Base-by-base conservation (phyloP, 371 early-diverging fungal species). In the Saksenaea vasiformis region DNA sequence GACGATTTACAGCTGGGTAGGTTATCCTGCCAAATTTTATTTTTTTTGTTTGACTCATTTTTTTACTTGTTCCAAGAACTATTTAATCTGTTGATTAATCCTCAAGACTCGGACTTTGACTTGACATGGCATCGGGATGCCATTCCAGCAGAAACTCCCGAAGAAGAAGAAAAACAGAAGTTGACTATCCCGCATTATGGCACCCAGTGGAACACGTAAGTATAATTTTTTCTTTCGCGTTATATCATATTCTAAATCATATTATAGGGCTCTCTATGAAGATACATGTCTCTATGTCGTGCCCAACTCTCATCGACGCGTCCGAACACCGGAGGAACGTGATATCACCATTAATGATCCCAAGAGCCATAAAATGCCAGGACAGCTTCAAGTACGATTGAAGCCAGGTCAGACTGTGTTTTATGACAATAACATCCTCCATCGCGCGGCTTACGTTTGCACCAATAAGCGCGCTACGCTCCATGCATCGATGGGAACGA, bases 401-500 rank as follows among this genome's bases (percentile, higher is more conserved):
- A 78, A 77, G 59, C 78, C 85, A 14, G 85, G 85, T 31, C 83
- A 85, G 67, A 85, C 85, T 8, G 83, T 85, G 14, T 85, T 85
- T 61, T 85, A 85, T 54, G 81, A 85, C 61, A 85, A 81, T 59
- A 85, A 85, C 62, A 82, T 85, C 54, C 58, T 85, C 38, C 85
- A 85, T 62, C 83, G 85, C 27, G 85, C 83, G 56, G 70, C 76
- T n/a, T 85, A 85, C 53, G 62, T 68, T 38, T 68, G 63, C 11
- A 58, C 73, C 19, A 65, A 65, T 37, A 81, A 85, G 67, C 77
- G 85, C 31, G 78, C 75, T 22, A 85, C 85, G 9, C 66, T 85
- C n/a, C 85, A 85, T 64, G 85, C 77, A 31, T 81, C 76, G 41
- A 81, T 85, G 76, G 85, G 85, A 31, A 83, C 80, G n/a, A 81